Evolutionary conservation across 345 rosid genomes (phyloP).

Genomic region (Noccaea caerulescens): DNA sequence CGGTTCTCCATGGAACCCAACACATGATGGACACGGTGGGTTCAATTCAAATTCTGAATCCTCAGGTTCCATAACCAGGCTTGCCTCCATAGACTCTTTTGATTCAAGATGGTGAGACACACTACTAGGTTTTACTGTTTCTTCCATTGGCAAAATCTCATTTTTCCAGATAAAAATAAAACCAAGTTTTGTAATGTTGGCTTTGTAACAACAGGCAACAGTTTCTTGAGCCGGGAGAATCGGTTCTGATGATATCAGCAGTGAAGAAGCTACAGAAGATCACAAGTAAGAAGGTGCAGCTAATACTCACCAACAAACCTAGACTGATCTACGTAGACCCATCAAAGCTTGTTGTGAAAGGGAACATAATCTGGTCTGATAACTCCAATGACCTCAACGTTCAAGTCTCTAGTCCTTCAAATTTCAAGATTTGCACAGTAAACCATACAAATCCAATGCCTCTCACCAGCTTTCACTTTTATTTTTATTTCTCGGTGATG

Average conservation of each 20-base stretch:
- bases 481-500: neutral
- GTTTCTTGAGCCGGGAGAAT: slow-evolving; percentile 92
- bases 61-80: slow-evolving; percentile 76
- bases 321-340: slow-evolving; percentile 89
- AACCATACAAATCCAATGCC: neutral
- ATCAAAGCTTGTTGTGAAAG: slow-evolving; percentile 76
- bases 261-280: slow-evolving; percentile 90
- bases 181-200: neutral
- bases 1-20: slow-evolving; percentile 82
- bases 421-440: slow-evolving; percentile 95
- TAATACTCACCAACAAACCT: slow-evolving; percentile 93
- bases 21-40: slow-evolving; percentile 61
- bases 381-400: slow-evolving; percentile 81
- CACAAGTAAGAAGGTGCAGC: slow-evolving; percentile 96
- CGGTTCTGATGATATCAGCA: slow-evolving; percentile 91
- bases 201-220: slow-evolving; percentile 79
- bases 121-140: slow-evolving; percentile 28
- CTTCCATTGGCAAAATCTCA: neutral
- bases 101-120: slow-evolving; percentile 91
- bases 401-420: slow-evolving; percentile 78
- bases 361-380: slow-evolving; percentile 88
- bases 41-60: slow-evolving; percentile 60
- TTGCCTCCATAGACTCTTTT: slow-evolving; percentile 96
- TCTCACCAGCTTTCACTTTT: slow-evolving; percentile 12
- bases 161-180: neutral